phyloP scores from a whole-genome alignment of 108 stramenopile species.

The Nitzschia sp. region DNA sequence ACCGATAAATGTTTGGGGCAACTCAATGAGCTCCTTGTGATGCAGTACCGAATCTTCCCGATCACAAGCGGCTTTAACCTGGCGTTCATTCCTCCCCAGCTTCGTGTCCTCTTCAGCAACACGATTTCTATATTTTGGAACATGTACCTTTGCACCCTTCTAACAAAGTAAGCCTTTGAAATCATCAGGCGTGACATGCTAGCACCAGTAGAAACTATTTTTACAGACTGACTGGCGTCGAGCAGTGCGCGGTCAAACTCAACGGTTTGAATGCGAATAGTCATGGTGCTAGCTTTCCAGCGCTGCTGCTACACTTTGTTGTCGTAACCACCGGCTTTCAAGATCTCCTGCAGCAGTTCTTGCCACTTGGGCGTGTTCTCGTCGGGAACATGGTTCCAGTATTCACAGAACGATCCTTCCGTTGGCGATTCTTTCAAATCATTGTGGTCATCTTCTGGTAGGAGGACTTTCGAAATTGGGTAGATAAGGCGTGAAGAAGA shows the following conservation, averaged over 20 bases:
- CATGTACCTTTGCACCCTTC: conserved; percentile 28
- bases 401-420: background rate
- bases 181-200: no score
- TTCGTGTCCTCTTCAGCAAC: conserved; percentile 30
- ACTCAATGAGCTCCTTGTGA: conserved; percentile 16
- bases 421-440: background rate
- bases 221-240: background rate
- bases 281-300: no score
- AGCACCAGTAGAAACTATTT: no score
- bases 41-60: conserved; percentile 29
- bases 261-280: no score
- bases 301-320: background rate
- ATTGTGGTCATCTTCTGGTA: conserved; percentile 12
- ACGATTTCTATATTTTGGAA: conserved; percentile 36
- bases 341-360: conserved; percentile 26
- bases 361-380: conserved; percentile 21
- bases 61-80: conserved; percentile 27
- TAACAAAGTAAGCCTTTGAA: conserved; percentile 5
- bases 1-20: conserved; percentile 8
- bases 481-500: conserved; percentile 65
- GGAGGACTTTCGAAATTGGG: conserved; percentile 51
- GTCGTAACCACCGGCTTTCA: conserved; percentile 2
- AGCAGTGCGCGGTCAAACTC: no score
- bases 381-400: background rate
- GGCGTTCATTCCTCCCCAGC: conserved; percentile 19